Percentiles rank a stretch among this genome's conserved stretches.
phyloP scores from a whole-genome alignment of 2,329 filamentous ascomycete species.

The Dactylellina sp. region DNA sequence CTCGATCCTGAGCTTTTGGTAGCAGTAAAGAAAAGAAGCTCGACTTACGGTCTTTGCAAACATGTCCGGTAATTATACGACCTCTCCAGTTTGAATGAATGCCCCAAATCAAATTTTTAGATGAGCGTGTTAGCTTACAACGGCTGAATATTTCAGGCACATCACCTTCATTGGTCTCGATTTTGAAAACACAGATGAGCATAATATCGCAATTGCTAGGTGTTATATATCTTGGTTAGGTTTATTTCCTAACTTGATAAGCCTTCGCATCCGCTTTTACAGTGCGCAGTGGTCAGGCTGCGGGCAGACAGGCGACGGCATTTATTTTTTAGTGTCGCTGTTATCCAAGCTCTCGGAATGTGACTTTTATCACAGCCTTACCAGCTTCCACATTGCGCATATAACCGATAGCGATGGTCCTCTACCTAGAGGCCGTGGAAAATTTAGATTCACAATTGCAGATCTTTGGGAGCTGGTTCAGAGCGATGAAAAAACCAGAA shows the following conservation, averaged over 20 bases:
- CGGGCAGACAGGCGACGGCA: too few relatives aligned
- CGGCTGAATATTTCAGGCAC: too few relatives aligned
- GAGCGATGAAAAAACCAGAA: neutral
- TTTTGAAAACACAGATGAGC: neutral
- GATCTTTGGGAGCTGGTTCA: neutral
- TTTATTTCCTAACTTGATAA: neutral
- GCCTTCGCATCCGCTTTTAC: neutral
- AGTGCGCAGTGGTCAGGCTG: neutral
- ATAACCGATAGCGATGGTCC: neutral
- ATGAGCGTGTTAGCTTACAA: neutral
- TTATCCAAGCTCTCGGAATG: conserved; percentile 1
- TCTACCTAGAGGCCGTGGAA: neutral
- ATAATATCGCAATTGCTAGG: neutral
- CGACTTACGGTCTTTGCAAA: neutral
- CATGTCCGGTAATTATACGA: neutral
- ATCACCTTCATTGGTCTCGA: neutral
- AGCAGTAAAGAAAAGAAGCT: neutral
- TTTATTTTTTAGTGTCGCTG: neutral
- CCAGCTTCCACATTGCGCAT: neutral
- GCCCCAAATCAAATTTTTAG: neutral
- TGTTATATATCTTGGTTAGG: neutral
- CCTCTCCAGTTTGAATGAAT: neutral
- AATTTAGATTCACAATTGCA: neutral
- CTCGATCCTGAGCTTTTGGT: neutral
- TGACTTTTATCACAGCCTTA: neutral